A percentile compares a stretch with the other conserved stretches of the same genome.
Evolutionary conservation across 2,329 filamentous ascomycete species (phyloP).

Genomic region (Beauveria bassiana): DNA sequence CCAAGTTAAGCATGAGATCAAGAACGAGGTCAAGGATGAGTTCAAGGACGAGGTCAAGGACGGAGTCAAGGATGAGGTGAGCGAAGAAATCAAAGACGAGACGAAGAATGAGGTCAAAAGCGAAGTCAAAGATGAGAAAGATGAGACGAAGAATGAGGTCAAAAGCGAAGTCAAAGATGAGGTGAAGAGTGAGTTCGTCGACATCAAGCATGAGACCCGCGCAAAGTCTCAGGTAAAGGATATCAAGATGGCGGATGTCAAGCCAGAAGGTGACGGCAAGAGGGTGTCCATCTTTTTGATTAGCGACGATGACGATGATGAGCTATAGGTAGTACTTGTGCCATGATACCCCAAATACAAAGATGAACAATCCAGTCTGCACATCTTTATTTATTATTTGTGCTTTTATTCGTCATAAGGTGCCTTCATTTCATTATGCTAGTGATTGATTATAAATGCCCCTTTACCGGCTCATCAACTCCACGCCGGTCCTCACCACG

Average conservation of each 20-base stretch:
- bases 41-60: conserved; percentile 9
- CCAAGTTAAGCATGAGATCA: conserved; percentile 9
- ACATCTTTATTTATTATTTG: not conserved
- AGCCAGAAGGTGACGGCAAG: not conserved
- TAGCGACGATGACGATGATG: conserved; percentile 9
- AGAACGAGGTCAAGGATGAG: not conserved
- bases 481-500: conserved; percentile 77
- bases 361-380: not conserved
- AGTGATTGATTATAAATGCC: not conserved
- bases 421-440: conserved; percentile 1
- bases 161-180: not conserved
- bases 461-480: conserved; percentile 45
- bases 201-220: not conserved
- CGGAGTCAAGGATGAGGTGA: not conserved
- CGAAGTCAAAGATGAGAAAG: not conserved
- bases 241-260: not conserved
- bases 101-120: not conserved
- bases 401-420: not conserved
- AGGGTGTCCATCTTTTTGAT: conserved; percentile 9
- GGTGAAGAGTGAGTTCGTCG: not conserved
- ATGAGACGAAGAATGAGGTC: too few relatives aligned
- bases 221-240: not conserved
- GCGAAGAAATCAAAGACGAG: not conserved
- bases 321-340: not conserved
- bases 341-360: conserved; percentile 7